A percentile compares a stretch with the other conserved stretches of the same genome.
phyloP scores from a whole-genome alignment of 768 basidiomycete species.

The Trametes villosa region DNA sequence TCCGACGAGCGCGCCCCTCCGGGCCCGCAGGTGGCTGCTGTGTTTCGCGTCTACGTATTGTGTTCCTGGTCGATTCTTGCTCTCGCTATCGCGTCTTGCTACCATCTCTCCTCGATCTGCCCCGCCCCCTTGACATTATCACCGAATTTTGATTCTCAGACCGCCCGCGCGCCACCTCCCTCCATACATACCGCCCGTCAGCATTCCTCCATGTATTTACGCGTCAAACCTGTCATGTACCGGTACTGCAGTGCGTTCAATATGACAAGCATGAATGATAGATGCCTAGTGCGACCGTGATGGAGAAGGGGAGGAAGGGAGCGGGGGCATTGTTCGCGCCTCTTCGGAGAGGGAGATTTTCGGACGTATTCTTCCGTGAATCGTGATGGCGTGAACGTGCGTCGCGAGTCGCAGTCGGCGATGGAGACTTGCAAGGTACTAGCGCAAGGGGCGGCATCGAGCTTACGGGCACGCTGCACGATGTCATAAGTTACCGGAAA shows the following conservation, averaged over 20 bases:
- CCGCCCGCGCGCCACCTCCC: constrained; percentile 16
- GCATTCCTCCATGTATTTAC: constrained; percentile 13
- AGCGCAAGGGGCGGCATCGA: no score
- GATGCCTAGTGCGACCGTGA: not conserved
- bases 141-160: not conserved
- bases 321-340: no score
- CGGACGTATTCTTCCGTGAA: not conserved
- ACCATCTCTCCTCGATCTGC: not conserved
- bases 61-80: not conserved
- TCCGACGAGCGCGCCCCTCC: not conserved
- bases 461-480: not conserved
- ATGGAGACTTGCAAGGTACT: no score
- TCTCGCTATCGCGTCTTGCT: not conserved
- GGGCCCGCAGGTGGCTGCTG: not conserved
- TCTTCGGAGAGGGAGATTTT: no score
- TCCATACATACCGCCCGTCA: constrained; percentile 5
- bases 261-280: constrained; percentile 4
- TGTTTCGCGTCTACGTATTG: no score
- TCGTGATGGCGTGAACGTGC: no score
- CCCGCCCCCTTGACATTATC: not conserved
- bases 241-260: constrained; percentile 11
- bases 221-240: constrained; percentile 10
- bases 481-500: not conserved
- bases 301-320: not conserved
- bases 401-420: no score